Percentiles rank a stretch among this genome's conserved stretches.
phyloP scores from a whole-genome alignment of 2,329 filamentous ascomycete species.

The Epichloe coenophiala region DNA sequence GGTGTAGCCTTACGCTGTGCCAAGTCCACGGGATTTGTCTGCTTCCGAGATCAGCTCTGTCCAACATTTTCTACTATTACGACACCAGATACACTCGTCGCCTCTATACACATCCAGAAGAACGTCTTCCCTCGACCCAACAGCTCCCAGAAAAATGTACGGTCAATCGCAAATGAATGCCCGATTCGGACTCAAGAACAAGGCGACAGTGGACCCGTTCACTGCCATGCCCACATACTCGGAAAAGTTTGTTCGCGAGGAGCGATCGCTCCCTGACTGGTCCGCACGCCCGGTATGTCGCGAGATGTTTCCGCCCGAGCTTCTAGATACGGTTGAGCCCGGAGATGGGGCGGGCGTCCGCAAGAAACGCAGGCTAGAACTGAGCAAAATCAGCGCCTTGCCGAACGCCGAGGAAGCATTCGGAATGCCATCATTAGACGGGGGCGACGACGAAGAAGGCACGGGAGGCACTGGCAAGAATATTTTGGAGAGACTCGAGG shows the following conservation, averaged over 20 bases:
- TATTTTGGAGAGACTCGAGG: slow-evolving; percentile 31
- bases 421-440: slow-evolving; percentile 19
- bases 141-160: slow-evolving; percentile 30
- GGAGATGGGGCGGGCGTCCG: slow-evolving; percentile 18
- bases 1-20: slow-evolving; percentile 35
- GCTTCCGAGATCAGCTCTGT: slow-evolving; percentile 32
- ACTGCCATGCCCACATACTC: slow-evolving; percentile 45
- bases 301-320: slow-evolving; percentile 42
- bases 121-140: slow-evolving; percentile 25
- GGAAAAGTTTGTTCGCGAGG: slow-evolving; percentile 36
- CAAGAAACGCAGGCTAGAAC: slow-evolving; percentile 31
- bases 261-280: slow-evolving; percentile 41
- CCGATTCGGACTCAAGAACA: slow-evolving; percentile 40
- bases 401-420: slow-evolving; percentile 39
- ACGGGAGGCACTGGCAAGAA: slow-evolving; percentile 19
- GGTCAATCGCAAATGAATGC: slow-evolving; percentile 46
- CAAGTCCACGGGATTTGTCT: slow-evolving; percentile 29
- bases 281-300: slow-evolving; percentile 33
- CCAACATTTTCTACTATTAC: slow-evolving; percentile 39
- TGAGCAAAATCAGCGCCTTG: slow-evolving; percentile 33
- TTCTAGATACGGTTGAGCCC: slow-evolving; percentile 41
- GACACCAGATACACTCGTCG: slow-evolving; percentile 40
- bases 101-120: slow-evolving; percentile 44
- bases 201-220: slow-evolving; percentile 44
- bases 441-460: slow-evolving; percentile 16